Conservation (phyloP, 352 stramenopile species). For the Nannochloropsis limnetica region DNA sequence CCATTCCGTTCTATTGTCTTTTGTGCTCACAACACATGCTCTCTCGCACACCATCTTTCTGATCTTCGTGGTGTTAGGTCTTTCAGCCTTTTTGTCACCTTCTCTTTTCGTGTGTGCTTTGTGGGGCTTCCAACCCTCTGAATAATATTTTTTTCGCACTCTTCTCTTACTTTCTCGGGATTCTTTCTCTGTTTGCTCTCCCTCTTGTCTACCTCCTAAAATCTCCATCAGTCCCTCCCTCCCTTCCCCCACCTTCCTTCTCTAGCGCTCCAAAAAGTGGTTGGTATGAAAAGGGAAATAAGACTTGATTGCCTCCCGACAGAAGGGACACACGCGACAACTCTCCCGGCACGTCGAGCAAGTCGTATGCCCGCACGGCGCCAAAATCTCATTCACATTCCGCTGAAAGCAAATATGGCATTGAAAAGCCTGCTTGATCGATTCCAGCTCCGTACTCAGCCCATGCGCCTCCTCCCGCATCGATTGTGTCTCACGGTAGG, state of each 20-base stretch:
- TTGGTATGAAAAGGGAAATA: conserved; percentile 11
- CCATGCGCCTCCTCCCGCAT: background rate
- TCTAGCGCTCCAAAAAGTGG: conserved; percentile 27
- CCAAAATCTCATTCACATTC: conserved; percentile 33
- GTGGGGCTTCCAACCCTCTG: background rate
- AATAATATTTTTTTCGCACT: background rate
- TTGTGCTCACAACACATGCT: background rate
- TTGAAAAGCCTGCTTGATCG: conserved; percentile 14
- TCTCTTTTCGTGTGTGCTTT: background rate
- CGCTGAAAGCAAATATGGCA: conserved; percentile 23
- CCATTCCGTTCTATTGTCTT: background rate
- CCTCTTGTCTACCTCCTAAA: background rate
- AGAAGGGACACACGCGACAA: background rate
- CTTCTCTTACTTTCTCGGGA: background rate
- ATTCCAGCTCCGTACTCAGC: conserved; percentile 28
- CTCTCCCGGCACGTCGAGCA: conserved; percentile 27
- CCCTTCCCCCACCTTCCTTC: background rate
- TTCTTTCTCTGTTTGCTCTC: too few species aligned
- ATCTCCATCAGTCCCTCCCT: background rate
- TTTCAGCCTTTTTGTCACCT: background rate
- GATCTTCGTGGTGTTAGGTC: background rate
- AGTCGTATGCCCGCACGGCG: background rate
- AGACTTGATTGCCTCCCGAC: conserved; percentile 17
- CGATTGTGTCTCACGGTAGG: background rate
- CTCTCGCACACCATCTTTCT: background rate